phyloP scores from a whole-genome alignment of 2,329 filamentous ascomycete genomes.

The Clonostachys chloroleuca region DNA sequence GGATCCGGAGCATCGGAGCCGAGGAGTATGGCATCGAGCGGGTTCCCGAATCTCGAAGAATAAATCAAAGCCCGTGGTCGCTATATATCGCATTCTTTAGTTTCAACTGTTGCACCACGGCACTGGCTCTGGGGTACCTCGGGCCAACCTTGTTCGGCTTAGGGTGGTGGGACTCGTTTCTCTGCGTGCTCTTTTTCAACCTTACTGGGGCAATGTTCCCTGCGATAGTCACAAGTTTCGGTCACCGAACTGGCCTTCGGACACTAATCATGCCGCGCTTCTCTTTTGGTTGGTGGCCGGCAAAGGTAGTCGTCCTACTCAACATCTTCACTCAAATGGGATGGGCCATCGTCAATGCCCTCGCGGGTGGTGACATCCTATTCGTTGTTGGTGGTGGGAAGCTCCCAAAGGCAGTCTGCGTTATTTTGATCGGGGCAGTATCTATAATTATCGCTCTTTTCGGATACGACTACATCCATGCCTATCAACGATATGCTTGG shows the following conservation, averaged over 20 bases:
- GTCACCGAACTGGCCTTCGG: constrained; percentile 65
- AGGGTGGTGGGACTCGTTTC: neutral
- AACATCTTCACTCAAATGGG: constrained; percentile 68
- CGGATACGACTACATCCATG: constrained; percentile 71
- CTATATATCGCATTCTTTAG: neutral
- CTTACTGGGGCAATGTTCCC: neutral
- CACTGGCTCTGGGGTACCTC: neutral
- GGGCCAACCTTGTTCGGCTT: neutral
- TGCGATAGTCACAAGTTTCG: constrained; percentile 35
- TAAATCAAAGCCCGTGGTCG: neutral
- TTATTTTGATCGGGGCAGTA: constrained; percentile 64
- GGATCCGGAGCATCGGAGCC: neutral
- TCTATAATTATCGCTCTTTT: constrained; percentile 68
- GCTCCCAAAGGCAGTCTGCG: constrained; percentile 67
- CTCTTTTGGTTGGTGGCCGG: constrained; percentile 67
- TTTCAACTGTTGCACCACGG: neutral
- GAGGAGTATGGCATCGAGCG: neutral
- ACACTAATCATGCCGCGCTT: constrained; percentile 73
- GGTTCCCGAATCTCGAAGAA: neutral
- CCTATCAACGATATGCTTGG: constrained; percentile 72
- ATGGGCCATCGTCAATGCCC: constrained; percentile 71
- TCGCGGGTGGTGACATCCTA: constrained; percentile 71
- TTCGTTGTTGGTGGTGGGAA: constrained; percentile 58
- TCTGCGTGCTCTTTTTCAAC: neutral
- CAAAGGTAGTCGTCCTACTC: constrained; percentile 59